Conservation (phyloP, 805 yeast species). For the Myxozyma neotropica region DNA sequence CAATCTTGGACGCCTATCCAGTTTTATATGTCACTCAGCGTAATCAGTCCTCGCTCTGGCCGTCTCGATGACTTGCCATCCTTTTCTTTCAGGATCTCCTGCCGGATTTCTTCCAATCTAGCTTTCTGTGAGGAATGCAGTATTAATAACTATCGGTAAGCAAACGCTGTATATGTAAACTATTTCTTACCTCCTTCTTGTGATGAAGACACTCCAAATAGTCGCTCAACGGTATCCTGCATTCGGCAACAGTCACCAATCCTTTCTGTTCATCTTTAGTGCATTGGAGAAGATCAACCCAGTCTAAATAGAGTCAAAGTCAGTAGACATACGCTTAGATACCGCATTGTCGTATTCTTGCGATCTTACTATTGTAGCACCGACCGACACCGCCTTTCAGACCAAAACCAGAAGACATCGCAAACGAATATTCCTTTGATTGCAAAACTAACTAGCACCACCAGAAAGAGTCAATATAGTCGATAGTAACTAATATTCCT, state of each 20-base stretch:
- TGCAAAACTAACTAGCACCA: neutral
- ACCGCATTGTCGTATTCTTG: no score
- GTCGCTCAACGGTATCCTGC: constrained; percentile 51
- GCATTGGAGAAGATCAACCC: constrained; percentile 22
- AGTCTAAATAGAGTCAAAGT: constrained; percentile 10
- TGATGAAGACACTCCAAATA: constrained; percentile 56
- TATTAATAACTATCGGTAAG: no score
- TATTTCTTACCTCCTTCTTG: constrained; percentile 47
- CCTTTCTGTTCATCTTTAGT: constrained; percentile 16
- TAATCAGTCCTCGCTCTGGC: constrained; percentile 16
- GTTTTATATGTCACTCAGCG: constrained; percentile 10
- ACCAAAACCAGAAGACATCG: constrained; percentile 48
- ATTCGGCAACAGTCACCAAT: constrained; percentile 34
- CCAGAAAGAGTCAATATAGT: neutral
- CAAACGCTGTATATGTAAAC: neutral
- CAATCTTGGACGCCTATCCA: neutral
- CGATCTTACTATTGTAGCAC: constrained; percentile 48
- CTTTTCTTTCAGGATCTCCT: constrained; percentile 9
- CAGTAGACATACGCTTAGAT: neutral
- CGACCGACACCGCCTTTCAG: constrained; percentile 51
- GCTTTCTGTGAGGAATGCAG: constrained; percentile 19
- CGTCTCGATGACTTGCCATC: constrained; percentile 8
- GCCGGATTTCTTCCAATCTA: constrained; percentile 17
- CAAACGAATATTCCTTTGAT: neutral
- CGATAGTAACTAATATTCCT: no score